Conservation (phyloP, 148 eudicot genomes). For the Rhododendron henanense region DNA sequence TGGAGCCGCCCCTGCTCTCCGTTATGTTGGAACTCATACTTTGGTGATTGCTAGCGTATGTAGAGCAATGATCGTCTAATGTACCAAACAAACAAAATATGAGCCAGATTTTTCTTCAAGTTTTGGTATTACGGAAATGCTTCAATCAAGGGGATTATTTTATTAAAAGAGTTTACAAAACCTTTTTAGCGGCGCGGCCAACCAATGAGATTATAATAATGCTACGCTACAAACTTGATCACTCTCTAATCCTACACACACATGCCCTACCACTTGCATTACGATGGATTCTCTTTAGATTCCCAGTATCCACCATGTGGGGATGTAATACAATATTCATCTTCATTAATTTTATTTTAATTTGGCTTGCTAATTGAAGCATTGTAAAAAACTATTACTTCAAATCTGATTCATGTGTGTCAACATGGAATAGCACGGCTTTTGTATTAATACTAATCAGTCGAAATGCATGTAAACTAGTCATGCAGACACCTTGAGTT, state of each 20-base stretch:
- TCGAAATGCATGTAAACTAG: too few species aligned
- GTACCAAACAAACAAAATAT: background rate
- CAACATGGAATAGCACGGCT: background rate
- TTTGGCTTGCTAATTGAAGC: too few species aligned
- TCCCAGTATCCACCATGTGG: background rate
- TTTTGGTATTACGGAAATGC: background rate
- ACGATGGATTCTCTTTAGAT: background rate
- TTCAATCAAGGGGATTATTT: background rate
- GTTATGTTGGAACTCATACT: background rate
- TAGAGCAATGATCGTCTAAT: background rate
- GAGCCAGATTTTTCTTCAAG: background rate
- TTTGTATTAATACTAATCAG: too few species aligned
- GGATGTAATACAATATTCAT: background rate
- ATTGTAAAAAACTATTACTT: background rate
- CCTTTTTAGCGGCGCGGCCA: background rate
- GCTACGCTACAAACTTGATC: background rate
- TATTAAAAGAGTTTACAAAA: background rate
- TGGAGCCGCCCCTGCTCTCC: background rate
- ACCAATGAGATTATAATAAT: background rate
- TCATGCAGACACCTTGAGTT: background rate
- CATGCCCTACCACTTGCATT: background rate
- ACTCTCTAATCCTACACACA: background rate
- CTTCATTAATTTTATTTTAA: background rate
- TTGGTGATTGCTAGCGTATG: background rate
- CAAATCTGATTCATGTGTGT: background rate